Evolutionary conservation across 1,139 yeast genomes (phyloP), one percentile per base, ranked within the genome.

Genomic region (Kodamaea alishanica): DNA sequence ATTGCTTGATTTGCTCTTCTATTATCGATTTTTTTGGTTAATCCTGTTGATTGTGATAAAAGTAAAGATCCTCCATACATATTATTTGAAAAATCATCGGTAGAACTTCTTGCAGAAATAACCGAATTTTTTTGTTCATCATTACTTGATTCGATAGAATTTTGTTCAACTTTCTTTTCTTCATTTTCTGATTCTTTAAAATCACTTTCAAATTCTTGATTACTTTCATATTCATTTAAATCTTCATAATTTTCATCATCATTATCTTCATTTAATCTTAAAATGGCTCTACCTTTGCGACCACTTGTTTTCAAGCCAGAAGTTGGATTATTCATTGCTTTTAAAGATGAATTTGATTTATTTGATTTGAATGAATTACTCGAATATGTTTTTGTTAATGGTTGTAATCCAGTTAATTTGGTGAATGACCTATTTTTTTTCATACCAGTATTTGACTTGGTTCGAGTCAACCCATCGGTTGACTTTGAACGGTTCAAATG

Each of bases 31-130:
- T 70, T 70, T 34, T 62, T 60, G 3, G 67, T 63, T 39, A 69
- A 49, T 1, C 77, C 77, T 0, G 77, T 71, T 1, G 74, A 67
- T 45, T 71, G 77, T 1, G 75, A 70, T 8, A 71, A 51, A 33
- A 70, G 57, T 27, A 71, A 48, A 5, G 75, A 69, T 2, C 75
- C 75, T 2, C 75, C 74, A 43, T 70, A 71, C 36, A 69, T 41
- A 44, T 67, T 67, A 33, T 55, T 58, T 4, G 62, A 49, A 7
- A 64, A 51, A 29, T 65, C 70, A 10, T 63, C 69, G 2, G 59
- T 50, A 0, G 69, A 63, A 40, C 61, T 58, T 34, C 40, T 41
- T 3, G 51, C 36, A 1, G 52, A 48, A 4, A 37, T 24, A n/a
- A 28, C 20, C 4, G 20, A 15, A 15, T 15, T 15, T 15, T 15